Conservation (phyloP, 2,329 filamentous ascomycete species). For the Arthrobotrys megalospora region DNA sequence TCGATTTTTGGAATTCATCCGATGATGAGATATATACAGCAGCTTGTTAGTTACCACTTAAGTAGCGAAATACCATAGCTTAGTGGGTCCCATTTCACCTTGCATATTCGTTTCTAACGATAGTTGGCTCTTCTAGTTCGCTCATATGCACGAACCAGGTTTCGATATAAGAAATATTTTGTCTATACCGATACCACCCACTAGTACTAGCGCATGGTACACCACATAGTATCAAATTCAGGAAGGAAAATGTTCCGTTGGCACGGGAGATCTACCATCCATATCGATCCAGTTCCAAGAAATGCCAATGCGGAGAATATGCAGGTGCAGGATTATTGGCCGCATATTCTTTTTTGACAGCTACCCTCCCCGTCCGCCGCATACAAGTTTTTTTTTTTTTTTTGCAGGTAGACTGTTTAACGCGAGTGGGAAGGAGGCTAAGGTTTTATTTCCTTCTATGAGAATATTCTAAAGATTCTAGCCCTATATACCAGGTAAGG, state of each 20-base stretch:
- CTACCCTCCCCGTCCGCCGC: constrained; percentile 12
- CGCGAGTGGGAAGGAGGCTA: constrained; percentile 35
- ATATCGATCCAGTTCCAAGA: constrained; percentile 59
- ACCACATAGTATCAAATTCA: constrained; percentile 7
- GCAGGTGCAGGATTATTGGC: constrained; percentile 56
- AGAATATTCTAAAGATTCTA: constrained; percentile 24
- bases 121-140: background rate
- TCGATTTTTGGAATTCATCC: constrained; percentile 34
- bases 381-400: constrained; percentile 5
- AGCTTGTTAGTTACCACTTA: constrained; percentile 10
- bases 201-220: constrained; percentile 6
- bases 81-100: background rate
- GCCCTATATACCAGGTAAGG: constrained; percentile 9
- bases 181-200: background rate
- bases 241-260: constrained; percentile 34
- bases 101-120: constrained; percentile 5
- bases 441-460: background rate
- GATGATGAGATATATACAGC: constrained; percentile 49
- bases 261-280: constrained; percentile 58
- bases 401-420: constrained; percentile 15
- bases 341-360: constrained; percentile 31
- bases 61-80: background rate
- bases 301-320: constrained; percentile 59
- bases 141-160: constrained; percentile 24
- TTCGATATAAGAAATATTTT: constrained; percentile 1